Percentiles rank a stretch among this genome's conserved stretches.
Conservation (phyloP, 2,329 filamentous ascomycete species). For the Graphiopsis chlorocephala region DNA sequence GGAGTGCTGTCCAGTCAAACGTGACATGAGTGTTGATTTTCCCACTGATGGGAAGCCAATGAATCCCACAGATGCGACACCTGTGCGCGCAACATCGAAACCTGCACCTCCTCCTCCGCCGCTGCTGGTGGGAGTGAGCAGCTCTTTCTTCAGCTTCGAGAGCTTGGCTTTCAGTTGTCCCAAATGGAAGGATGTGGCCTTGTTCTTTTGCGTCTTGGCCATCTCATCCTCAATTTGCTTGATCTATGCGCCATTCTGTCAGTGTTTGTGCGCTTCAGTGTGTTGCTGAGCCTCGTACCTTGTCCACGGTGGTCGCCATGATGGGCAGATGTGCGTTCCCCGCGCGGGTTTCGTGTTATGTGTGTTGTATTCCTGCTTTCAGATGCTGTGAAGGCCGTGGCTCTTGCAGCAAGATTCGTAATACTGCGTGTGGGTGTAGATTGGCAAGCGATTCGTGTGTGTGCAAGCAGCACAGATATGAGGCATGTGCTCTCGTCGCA, state of each 20-base stretch:
- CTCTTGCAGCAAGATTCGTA: not conserved
- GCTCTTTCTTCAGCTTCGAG: conserved; percentile 93
- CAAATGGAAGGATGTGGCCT: conserved; percentile 39
- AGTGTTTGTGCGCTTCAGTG: conserved; percentile 23
- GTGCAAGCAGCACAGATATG: not conserved
- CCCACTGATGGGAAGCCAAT: conserved; percentile 98
- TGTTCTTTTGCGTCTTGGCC: conserved; percentile 83
- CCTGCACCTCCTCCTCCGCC: conserved; percentile 85
- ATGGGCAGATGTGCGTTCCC: conserved; percentile 8
- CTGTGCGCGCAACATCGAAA: conserved; percentile 96
- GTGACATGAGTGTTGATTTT: conserved; percentile 96
- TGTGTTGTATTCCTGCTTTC: not conserved
- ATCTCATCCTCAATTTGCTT: conserved; percentile 98
- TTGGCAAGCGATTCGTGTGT: not conserved
- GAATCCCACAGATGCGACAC: conserved; percentile 95
- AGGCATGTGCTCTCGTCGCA: not conserved
- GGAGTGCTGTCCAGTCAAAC: conserved; percentile 91
- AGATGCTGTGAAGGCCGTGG: not conserved
- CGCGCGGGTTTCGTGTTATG: not conserved
- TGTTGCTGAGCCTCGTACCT: conserved; percentile 53
- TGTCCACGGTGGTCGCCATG: conserved; percentile 97
- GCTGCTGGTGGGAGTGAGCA: conserved; percentile 76
- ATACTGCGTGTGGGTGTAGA: not conserved
- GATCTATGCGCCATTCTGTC: conserved; percentile 61
- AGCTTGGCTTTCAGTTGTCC: conserved; percentile 95